Evolutionary conservation across 805 yeast species (phyloP).

Genomic region (Ogataea ramenticola): DNA sequence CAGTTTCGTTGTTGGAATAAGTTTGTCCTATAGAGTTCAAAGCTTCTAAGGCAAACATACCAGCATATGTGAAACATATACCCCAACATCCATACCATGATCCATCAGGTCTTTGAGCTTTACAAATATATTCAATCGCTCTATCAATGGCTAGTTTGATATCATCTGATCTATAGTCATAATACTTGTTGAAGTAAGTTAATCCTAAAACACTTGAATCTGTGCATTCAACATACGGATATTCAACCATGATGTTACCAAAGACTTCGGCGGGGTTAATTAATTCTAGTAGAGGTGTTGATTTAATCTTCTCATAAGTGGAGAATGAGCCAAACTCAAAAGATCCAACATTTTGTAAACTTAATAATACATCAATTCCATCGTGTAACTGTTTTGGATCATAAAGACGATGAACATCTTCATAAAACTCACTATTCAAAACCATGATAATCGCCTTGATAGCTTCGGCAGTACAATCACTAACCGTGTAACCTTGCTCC

Average conservation of each 20-base stretch:
- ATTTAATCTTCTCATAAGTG: constrained; percentile 81
- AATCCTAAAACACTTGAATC: constrained; percentile 91
- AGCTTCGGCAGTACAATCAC: constrained; percentile 96
- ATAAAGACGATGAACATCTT: constrained; percentile 33
- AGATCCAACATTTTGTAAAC: constrained; percentile 69
- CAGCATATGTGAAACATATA: constrained; percentile 89
- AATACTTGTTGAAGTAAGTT: constrained; percentile 63
- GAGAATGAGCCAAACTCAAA: constrained; percentile 90
- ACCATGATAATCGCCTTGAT: constrained; percentile 92
- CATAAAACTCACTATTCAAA: constrained; percentile 49
- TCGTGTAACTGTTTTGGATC: constrained; percentile 45
- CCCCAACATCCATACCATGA: constrained; percentile 99
- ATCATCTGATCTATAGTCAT: constrained; percentile 57
- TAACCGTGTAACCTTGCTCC: constrained; percentile 91
- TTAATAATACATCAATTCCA: constrained; percentile 70
- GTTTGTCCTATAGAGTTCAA: constrained; percentile 58
- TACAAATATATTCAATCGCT: constrained; percentile 67
- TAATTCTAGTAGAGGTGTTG: constrained; percentile 66
- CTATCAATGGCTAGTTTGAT: constrained; percentile 62
- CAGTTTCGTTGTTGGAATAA: constrained; percentile 56
- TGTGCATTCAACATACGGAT: constrained; percentile 96
- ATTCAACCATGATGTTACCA: constrained; percentile 97
- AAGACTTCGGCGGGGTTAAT: constrained; percentile 97
- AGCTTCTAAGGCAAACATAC: constrained; percentile 97
- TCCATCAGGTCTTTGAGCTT: constrained; percentile 72